Base-by-base conservation (phyloP, 306 rosid species). In the Erythrophleum fordii region DNA sequence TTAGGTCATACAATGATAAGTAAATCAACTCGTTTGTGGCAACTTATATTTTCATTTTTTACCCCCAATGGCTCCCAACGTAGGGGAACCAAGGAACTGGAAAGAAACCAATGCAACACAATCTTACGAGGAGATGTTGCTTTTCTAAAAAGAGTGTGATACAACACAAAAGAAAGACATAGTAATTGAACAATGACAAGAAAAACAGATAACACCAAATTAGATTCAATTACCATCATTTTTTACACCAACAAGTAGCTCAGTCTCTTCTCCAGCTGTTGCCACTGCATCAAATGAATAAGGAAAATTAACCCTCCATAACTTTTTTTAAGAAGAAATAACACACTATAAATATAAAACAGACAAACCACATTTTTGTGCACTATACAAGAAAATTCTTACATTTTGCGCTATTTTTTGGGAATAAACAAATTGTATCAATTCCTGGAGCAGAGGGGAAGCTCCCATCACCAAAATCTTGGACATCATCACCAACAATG, bases 221-320 rank as follows among this genome's bases (percentile, higher is more conserved):
- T 20, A 26, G 53, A 42, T 60, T 44, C 83, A 60, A n/a, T 87
- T 86, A 92, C 97, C 97, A 81, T 92, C 89, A 80, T 92, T 92
- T 82, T 88, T 90, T 72, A 92, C 53, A 55, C 94, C 94, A 0
- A 90, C 94, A 1, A 92, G 87, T 11, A 92, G 79, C 46, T 90
- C 92, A 28, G 91, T 76, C 85, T 92, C 94, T 81, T 88, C 91
- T 67, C 97, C 92, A 53, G 94, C 90, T 1, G 84, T 45, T 80
- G 88, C 86, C 74, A 82, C 96, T 91, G 84, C 82, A 86, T 74
- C 76, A 22, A 78, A 65, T 65, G 69, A 61, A 65, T 3, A 65
- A 28, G 16, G 18, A 83, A 11, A 70, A 11, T 69, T 53, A 69
- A 55, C 25, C 3, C 34, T 42, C 35, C n/a, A 51, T 5, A 8